Evolutionary conservation across 768 basidiomycete species (phyloP), one percentile per base, ranked within the genome.

Genomic region (Trametopsis cervina): DNA sequence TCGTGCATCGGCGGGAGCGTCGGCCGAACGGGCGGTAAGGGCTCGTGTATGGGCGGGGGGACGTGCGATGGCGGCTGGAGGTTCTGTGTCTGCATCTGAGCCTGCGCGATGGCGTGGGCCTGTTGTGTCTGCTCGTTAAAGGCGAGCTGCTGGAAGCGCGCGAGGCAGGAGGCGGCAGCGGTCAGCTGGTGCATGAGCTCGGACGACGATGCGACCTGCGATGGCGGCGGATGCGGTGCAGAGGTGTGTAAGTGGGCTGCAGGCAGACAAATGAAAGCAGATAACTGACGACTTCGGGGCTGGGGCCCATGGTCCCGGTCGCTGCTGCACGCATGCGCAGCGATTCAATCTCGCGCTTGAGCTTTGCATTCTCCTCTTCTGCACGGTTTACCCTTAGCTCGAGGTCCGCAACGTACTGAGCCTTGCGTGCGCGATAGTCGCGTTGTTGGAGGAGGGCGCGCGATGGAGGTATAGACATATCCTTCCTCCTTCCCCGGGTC

Each of bases 401-500:
- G 36, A 83, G 70, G 38, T 75, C 75, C 4, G 72, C 62, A 41
- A 82, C 60, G 62, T 81, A 78, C 46, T 69, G 69, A 4, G 78
- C 76, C 56, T 77, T 78, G 43, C 80, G 71, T 5, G 79, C 80
- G 17, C 81, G 75, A 58, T 81, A 83, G 62, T 80, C 80, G 10
- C 81, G 73, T 59, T 83, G 81, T 54, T 80, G 78, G 40, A 75
- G 68, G 23, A 83, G 71, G 36, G 77, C 73, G 23, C 80, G 73
- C 18, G 77, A 73, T 2, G 77, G 72, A 21, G 80, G 77, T 44
- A 78, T 80, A 20, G 77, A 76, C 29, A 75, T 63, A 64, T 83
- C 78, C 63, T 78, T 81, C 64, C 81, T 80, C 56, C 81, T 77
- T 37, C 81, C 81, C 63, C 81, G 70, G 44, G 80, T 76, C 81